Percentiles rank a stretch among this genome's conserved stretches.
These are phyloP conservation scores for Darksidea phi DNA, from an alignment of 495 filamentous ascomycete species.

Conservation along the genomic window DNA sequence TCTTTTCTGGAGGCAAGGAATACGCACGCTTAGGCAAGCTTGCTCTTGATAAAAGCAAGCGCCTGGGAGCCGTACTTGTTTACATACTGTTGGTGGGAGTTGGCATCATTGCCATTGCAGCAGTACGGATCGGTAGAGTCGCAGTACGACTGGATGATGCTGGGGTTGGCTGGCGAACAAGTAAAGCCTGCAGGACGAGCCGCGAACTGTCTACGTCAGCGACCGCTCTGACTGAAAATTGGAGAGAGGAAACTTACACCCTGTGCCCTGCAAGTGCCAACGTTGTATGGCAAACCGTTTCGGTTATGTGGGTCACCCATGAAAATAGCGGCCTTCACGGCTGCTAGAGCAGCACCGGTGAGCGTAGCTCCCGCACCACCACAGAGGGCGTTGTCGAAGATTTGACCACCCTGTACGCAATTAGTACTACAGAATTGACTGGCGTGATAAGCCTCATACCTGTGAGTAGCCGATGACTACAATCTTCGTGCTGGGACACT, in stretches of 20 bases:
- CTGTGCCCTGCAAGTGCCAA: constrained; percentile 56
- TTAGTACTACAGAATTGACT: neutral
- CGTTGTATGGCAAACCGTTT: constrained; percentile 57
- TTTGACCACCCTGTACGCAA: constrained; percentile 56
- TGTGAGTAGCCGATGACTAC: constrained; percentile 64
- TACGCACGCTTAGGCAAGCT: constrained; percentile 26
- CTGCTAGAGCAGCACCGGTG: constrained; percentile 48
- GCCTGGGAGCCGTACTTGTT: constrained; percentile 59
- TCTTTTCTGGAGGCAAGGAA: no score
- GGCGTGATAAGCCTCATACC: constrained; percentile 35
- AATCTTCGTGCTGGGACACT: constrained; percentile 58
- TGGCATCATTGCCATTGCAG: constrained; percentile 59
- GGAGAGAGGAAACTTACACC: constrained; percentile 51
- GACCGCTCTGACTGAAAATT: neutral
- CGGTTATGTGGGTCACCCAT: constrained; percentile 61
- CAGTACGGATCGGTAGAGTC: constrained; percentile 63
- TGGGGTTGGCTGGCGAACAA: constrained; percentile 52
- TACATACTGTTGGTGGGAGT: constrained; percentile 59
- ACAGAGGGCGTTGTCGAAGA: constrained; percentile 63
- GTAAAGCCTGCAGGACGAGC: constrained; percentile 55
- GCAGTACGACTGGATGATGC: constrained; percentile 61
- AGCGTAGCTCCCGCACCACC: constrained; percentile 54
- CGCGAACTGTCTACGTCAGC: constrained; percentile 48
- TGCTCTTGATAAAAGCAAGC: constrained; percentile 54
- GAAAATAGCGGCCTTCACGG: constrained; percentile 62